Evolutionary conservation across 2,329 filamentous ascomycete genomes (phyloP).

Genomic region (Pleoardoris graminearum): DNA sequence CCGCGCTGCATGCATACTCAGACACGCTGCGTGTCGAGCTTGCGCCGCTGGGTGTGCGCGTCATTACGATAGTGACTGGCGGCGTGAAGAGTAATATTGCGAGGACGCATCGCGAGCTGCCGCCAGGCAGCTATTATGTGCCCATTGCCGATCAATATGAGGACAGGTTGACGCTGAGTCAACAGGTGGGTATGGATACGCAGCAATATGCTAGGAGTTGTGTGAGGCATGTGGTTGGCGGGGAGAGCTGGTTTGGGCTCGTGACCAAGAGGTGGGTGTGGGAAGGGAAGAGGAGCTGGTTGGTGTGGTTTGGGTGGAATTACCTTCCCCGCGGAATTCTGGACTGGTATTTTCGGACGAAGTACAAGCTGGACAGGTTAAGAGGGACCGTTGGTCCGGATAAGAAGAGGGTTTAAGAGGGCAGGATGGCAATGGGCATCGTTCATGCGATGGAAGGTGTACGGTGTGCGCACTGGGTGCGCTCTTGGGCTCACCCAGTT

Average conservation of each 20-base stretch:
- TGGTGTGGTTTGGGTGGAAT: constrained; percentile 54
- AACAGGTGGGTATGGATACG: constrained; percentile 56
- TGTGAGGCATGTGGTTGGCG: constrained; percentile 55
- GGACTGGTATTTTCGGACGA: constrained; percentile 53
- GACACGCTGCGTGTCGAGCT: constrained; percentile 63
- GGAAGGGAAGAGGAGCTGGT: constrained; percentile 57
- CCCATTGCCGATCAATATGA: constrained; percentile 58
- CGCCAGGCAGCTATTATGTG: constrained; percentile 55
- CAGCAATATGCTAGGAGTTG: constrained; percentile 59
- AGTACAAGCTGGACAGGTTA: constrained; percentile 57
- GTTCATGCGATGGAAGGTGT: no score
- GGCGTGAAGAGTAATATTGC: constrained; percentile 64
- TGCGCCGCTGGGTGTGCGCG: constrained; percentile 53
- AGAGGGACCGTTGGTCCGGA: constrained; percentile 36
- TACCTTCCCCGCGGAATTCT: constrained; percentile 52
- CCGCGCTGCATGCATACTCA: constrained; percentile 61
- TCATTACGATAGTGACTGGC: constrained; percentile 59
- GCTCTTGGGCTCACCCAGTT: no score
- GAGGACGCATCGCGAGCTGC: constrained; percentile 54
- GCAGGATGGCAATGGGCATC: no score
- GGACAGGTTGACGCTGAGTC: constrained; percentile 57
- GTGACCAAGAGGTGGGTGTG: constrained; percentile 55
- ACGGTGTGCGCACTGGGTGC: no score
- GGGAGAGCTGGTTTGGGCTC: constrained; percentile 28
- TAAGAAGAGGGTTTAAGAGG: constrained; percentile 34